Conservation (phyloP, 805 yeast genomes). For the Candida insectalens region DNA sequence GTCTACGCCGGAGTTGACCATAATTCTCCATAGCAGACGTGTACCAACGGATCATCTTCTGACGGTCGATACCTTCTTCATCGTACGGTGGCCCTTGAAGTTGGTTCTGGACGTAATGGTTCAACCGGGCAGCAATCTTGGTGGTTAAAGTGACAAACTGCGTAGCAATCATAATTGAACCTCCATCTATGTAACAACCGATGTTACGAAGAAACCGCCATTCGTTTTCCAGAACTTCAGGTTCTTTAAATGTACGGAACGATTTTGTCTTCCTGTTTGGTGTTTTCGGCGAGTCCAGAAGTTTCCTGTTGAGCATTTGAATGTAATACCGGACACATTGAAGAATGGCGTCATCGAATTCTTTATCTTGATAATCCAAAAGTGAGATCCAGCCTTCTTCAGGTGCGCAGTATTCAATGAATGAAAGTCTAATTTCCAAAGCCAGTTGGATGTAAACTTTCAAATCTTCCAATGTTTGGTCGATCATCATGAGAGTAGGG, state of each 20-base stretch:
- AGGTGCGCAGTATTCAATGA: conserved; percentile 48
- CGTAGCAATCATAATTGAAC: conserved; percentile 72
- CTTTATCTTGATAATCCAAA: conserved; percentile 49
- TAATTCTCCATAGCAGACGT: conserved; percentile 57
- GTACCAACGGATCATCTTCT: conserved; percentile 53
- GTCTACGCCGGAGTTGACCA: conserved; percentile 71
- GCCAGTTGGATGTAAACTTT: conserved; percentile 69
- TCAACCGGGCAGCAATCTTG: conserved; percentile 58
- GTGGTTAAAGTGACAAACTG: conserved; percentile 60
- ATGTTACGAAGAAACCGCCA: conserved; percentile 72
- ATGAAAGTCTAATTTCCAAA: conserved; percentile 60
- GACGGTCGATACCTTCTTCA: conserved; percentile 23
- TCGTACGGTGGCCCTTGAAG: conserved; percentile 48
- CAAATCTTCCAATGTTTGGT: conserved; percentile 84
- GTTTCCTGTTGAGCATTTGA: conserved; percentile 61
- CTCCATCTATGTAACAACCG: conserved; percentile 72
- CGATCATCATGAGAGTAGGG: conserved; percentile 94
- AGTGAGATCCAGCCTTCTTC: conserved; percentile 61
- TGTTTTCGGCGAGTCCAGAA: conserved; percentile 64
- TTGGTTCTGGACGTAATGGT: conserved; percentile 64
- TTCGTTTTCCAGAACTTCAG: conserved; percentile 77
- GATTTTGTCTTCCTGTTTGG: conserved; percentile 27
- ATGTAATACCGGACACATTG: conserved; percentile 69
- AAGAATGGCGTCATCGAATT: conserved; percentile 55
- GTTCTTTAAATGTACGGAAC: conserved; percentile 80